Evolutionary conservation across 2,329 filamentous ascomycete species (phyloP).

Genomic region (Pseudogymnoascus sp.): DNA sequence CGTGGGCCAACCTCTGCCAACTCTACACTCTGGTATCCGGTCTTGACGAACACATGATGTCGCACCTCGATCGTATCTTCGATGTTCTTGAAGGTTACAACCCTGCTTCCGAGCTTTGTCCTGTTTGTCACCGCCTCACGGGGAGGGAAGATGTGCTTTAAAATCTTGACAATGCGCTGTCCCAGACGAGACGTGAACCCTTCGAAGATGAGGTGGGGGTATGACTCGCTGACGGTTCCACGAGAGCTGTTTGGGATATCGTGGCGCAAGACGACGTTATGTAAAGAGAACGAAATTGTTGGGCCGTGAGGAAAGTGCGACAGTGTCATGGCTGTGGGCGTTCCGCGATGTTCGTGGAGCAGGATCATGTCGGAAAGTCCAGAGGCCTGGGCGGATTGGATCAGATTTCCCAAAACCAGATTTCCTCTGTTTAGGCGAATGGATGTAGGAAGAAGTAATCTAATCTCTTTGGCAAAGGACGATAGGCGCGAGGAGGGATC

Average conservation of each 20-base stretch:
- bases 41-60: constrained; percentile 90
- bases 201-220: constrained; percentile 93
- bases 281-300: constrained; percentile 77
- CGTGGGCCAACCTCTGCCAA: constrained; percentile 83
- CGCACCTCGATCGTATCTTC: constrained; percentile 91
- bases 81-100: constrained; percentile 91
- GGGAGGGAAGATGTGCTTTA: constrained; percentile 93
- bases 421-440: constrained; percentile 91
- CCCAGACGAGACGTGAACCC: constrained; percentile 80
- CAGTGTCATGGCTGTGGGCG: constrained; percentile 80
- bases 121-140: constrained; percentile 66
- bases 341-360: constrained; percentile 87
- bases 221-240: constrained; percentile 85
- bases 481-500: constrained; percentile 76
- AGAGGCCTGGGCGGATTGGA: constrained; percentile 70
- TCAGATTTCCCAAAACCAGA: constrained; percentile 76
- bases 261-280: constrained; percentile 86
- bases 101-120: constrained; percentile 73
- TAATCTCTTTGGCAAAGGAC: constrained; percentile 90
- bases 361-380: constrained; percentile 80
- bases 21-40: constrained; percentile 82
- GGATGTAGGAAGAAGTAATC: constrained; percentile 73
- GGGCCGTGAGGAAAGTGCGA: constrained; percentile 85
- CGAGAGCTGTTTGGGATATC: constrained; percentile 84
- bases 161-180: constrained; percentile 73